Evolutionary conservation across 225 moss, liverwort and hornwort species (phyloP), one percentile per base, ranked within the genome.

Genomic region (Climacium dendroides): DNA sequence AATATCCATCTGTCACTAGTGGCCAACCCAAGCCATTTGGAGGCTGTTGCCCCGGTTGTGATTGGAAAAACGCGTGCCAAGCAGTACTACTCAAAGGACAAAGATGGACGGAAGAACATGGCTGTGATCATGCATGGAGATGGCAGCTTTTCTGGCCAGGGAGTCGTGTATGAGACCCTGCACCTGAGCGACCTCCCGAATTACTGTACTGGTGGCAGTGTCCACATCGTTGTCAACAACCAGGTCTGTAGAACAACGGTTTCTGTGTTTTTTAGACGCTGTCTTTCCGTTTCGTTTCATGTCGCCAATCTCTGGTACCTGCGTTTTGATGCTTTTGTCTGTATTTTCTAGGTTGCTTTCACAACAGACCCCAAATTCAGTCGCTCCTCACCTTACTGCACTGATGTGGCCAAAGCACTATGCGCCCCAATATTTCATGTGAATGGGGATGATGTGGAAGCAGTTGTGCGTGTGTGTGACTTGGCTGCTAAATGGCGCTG

Each of bases 401-500:
- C 96, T 87, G 96, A 96, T 87, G 96, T 98, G 57, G 96, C 96
- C 67, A 98, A 98, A 91, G 92, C 96, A 26, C 88, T 98, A 63
- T 95, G 94, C 83, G 94, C 93, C 37, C 98, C 96, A 54, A 96
- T 96, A 82, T 96, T 98, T 88, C 96, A 98, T 88, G 96, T 98
- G 58, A 98, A 98, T 79, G 96, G 96, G 63, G 98, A 98, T 83
- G 98, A 98, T 85, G 96, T 98, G 25, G 98, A 98, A 90, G 98
- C 96, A 32, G 96, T 96, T 26, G 91, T 94, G 43, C 94, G 94
- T 64, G 96, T 96, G 29, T 98, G 95, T 83, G 94, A 96, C 80
- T 90, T 96, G 76, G 98, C 98, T 80, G 96, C 96, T 58, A 93
- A 94, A 86, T 98, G 96, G 95, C 93, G 96, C 54, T 85, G 86